Evolutionary conservation across 2,329 filamentous ascomycete genomes (phyloP).

Genomic region (Sporothrix brasiliensis): DNA sequence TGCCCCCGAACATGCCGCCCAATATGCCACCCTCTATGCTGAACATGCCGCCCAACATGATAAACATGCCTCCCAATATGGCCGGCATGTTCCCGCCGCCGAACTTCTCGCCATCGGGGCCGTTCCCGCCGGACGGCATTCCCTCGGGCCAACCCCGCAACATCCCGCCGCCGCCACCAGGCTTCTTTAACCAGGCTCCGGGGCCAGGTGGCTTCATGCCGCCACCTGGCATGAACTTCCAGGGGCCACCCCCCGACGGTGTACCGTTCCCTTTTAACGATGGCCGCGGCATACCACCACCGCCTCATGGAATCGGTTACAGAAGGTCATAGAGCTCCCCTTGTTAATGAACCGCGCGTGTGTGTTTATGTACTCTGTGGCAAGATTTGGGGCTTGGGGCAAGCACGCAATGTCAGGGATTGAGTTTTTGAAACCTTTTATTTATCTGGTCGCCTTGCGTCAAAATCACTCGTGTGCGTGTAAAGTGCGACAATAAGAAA

Average conservation of each 20-base stretch:
- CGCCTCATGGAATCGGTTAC: constrained; percentile 34
- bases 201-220: constrained; percentile 55
- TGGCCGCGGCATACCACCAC: constrained; percentile 43
- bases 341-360: neutral
- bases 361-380: neutral
- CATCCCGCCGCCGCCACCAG: constrained; percentile 60
- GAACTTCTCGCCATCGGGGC: constrained; percentile 56
- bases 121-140: constrained; percentile 55
- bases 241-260: constrained; percentile 55
- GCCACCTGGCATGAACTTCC: constrained; percentile 60
- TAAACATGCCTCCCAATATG: constrained; percentile 31
- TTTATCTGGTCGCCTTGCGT: neutral
- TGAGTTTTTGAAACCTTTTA: neutral
- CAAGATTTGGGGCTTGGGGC: neutral
- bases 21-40: too few species aligned
- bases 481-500: neutral
- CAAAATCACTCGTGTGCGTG: neutral
- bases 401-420: neutral
- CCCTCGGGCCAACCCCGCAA: constrained; percentile 54
- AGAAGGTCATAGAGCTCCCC: constrained; percentile 21
- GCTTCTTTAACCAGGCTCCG: constrained; percentile 51
- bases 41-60: constrained; percentile 31
- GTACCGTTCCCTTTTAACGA: constrained; percentile 57
- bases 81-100: constrained; percentile 55
- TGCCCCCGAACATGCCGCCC: too few species aligned